phyloP scores from a whole-genome alignment of 441 rosid genomes.

The Biscutella laevigata region DNA sequence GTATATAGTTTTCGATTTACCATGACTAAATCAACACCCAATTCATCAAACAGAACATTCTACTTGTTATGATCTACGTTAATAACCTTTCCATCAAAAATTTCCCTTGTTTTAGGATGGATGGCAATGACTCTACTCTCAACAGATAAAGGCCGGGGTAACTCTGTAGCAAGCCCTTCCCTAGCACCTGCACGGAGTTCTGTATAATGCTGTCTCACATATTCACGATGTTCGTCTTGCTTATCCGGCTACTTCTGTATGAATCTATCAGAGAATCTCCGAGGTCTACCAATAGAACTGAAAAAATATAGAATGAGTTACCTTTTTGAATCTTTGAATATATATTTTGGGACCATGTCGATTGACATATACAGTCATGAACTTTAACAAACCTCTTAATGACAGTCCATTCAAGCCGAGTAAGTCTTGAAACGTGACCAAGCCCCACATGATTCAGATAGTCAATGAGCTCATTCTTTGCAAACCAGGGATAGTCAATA shows the following conservation, averaged over 20 bases:
- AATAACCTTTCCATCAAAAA: constrained; percentile 83
- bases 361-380: neutral
- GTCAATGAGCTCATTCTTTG: constrained; percentile 82
- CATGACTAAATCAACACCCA: constrained; percentile 84
- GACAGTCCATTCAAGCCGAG: constrained; percentile 97
- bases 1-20: constrained; percentile 33
- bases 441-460: constrained; percentile 92
- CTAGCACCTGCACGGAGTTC: constrained; percentile 63
- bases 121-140: constrained; percentile 84
- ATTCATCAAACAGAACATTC: constrained; percentile 78
- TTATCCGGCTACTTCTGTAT: constrained; percentile 72
- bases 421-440: constrained; percentile 81
- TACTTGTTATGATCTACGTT: constrained; percentile 79
- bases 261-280: constrained; percentile 90
- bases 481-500: constrained; percentile 98
- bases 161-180: constrained; percentile 93
- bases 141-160: constrained; percentile 87
- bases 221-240: constrained; percentile 75
- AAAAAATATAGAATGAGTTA: constrained; percentile 21
- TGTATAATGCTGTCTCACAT: constrained; percentile 79
- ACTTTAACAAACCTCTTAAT: constrained; percentile 57
- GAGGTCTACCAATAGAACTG: constrained; percentile 98
- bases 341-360: too few relatives aligned
- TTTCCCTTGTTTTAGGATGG: constrained; percentile 88
- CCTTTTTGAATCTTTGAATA: neutral